Evolutionary conservation across 169 alveolate genomes (phyloP).

Genomic region (Cryptosporidium parvum): DNA sequence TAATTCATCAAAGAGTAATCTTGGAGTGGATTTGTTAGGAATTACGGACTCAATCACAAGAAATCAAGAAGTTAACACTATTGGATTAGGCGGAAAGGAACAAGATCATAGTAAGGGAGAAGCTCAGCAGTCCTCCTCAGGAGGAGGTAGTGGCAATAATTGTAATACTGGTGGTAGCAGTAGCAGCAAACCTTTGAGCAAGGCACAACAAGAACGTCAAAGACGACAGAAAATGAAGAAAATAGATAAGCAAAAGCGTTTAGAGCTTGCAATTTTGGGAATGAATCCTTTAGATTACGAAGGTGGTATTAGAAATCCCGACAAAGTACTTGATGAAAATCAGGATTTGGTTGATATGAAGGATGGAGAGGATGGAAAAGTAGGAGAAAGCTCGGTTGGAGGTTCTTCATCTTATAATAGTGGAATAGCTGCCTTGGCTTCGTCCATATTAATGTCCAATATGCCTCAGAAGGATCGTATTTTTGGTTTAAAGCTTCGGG

Average conservation of each 20-base stretch:
- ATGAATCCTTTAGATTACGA: constrained; percentile 65
- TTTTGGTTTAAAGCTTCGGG: constrained; percentile 7
- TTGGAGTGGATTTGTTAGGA: neutral
- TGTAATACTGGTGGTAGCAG: neutral
- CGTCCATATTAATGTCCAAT: constrained; percentile 22
- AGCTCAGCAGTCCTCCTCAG: neutral
- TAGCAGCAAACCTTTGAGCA: constrained; percentile 26
- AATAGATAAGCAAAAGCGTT: constrained; percentile 81
- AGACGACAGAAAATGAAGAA: constrained; percentile 81
- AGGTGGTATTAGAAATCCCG: constrained; percentile 15
- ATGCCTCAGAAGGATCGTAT: constrained; percentile 1
- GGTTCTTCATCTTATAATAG: constrained; percentile 6
- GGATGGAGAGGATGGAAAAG: constrained; percentile 53
- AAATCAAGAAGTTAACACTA: neutral
- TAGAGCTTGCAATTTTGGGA: constrained; percentile 84
- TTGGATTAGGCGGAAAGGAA: neutral
- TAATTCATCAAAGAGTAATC: neutral
- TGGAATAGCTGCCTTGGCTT: constrained; percentile 33
- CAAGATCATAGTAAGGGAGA: neutral
- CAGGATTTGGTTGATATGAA: constrained; percentile 76
- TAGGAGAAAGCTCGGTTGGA: constrained; percentile 36
- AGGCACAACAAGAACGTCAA: constrained; percentile 71
- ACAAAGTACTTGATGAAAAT: constrained; percentile 77
- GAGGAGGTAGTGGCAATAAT: neutral
- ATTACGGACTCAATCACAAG: neutral